These are phyloP conservation scores for Wickerhamomyces rabaulensis DNA, from an alignment of 805 yeast genomes.

Conservation along the genomic window DNA sequence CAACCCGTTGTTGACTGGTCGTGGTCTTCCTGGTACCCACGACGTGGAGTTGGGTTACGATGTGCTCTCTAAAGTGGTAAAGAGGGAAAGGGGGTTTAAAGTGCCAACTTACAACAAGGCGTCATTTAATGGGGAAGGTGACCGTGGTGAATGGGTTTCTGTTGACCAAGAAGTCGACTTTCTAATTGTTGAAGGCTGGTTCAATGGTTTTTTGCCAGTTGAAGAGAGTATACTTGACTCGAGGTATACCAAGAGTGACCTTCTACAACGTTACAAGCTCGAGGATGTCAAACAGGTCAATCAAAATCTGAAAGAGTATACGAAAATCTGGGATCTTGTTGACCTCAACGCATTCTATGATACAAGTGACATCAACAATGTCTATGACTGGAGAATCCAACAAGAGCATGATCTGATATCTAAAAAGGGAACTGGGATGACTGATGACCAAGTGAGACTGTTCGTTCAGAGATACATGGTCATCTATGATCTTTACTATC, in stretches of 20 bases:
- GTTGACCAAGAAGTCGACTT: slow-evolving; percentile 42
- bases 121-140: slow-evolving; percentile 68
- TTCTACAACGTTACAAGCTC: slow-evolving; percentile 24
- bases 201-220: slow-evolving; percentile 63
- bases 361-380: slow-evolving; percentile 55
- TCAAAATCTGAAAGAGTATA: slow-evolving; percentile 43
- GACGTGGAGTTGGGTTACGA: slow-evolving; percentile 41
- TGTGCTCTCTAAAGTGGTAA: slow-evolving; percentile 29
- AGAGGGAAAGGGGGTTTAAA: slow-evolving; percentile 24
- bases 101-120: slow-evolving; percentile 82
- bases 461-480: slow-evolving; percentile 90
- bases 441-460: slow-evolving; percentile 55
- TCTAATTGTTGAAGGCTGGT: slow-evolving; percentile 91
- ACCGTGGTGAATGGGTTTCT: slow-evolving; percentile 47
- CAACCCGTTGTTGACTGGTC: slow-evolving; percentile 60
- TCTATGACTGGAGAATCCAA: slow-evolving; percentile 69
- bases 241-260: slow-evolving; percentile 14
- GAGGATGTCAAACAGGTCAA: slow-evolving; percentile 41
- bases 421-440: slow-evolving; percentile 69
- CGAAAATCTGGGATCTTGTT: slow-evolving; percentile 49
- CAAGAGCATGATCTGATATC: slow-evolving; percentile 59
- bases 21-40: slow-evolving; percentile 95
- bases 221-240: slow-evolving; percentile 19
- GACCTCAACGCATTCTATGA: slow-evolving; percentile 57
- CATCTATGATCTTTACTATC: slow-evolving; percentile 66